Evolutionary conservation across 140 eudicot species (phyloP).

Genomic region (Ambrosia hybrid): DNA sequence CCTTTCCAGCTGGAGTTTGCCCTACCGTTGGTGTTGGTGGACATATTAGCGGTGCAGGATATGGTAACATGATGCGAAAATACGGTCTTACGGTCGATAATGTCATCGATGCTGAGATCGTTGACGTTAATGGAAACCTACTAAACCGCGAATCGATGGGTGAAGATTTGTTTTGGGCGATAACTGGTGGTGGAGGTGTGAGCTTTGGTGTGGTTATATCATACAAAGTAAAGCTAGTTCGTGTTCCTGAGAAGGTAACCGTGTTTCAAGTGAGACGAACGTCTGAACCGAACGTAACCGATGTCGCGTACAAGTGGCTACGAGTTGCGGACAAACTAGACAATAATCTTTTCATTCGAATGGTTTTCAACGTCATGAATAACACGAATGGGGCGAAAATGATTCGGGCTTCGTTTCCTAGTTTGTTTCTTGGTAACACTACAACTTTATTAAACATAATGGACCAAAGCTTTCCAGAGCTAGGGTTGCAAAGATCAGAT

Average conservation of each 20-base stretch:
- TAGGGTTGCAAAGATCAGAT: constrained; percentile 38
- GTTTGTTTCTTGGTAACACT: constrained; percentile 39
- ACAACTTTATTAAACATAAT: constrained; percentile 21
- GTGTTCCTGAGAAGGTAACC: constrained; percentile 29
- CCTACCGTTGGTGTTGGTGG: constrained; percentile 1
- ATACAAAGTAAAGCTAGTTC: neutral
- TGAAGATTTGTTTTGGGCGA: constrained; percentile 14
- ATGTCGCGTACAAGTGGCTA: constrained; percentile 36
- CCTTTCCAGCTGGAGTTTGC: constrained; percentile 12
- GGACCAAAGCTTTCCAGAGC: constrained; percentile 40
- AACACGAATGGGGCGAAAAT: constrained; percentile 33
- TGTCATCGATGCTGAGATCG: neutral
- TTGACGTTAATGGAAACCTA: neutral
- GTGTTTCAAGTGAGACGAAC: constrained; percentile 31
- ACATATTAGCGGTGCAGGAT: constrained; percentile 10
- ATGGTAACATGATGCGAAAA: constrained; percentile 17
- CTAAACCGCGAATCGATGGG: constrained; percentile 8
- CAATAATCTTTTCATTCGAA: constrained; percentile 37
- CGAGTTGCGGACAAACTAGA: constrained; percentile 37
- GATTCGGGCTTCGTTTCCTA: constrained; percentile 39
- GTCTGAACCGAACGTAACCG: constrained; percentile 18
- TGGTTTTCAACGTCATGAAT: constrained; percentile 29
- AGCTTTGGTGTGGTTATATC: constrained; percentile 8
- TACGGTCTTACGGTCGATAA: constrained; percentile 11
- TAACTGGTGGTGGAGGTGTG: constrained; percentile 6